These are phyloP conservation scores for Carpinus viminea DNA, from an alignment of 306 rosid genomes.

Conservation along the genomic window DNA sequence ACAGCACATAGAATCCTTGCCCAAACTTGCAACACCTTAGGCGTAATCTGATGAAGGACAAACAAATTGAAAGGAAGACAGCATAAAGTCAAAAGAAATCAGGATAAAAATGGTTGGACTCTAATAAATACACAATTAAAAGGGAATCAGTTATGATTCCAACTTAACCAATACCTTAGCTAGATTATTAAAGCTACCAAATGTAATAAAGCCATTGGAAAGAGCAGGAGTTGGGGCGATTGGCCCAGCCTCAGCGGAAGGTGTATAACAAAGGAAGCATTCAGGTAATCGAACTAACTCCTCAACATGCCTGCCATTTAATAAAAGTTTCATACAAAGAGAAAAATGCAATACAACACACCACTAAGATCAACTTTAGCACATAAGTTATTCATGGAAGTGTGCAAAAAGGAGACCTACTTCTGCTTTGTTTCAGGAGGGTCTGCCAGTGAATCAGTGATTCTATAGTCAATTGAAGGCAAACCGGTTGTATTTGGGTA, in stretches of 20 bases:
- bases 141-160: constrained; percentile 13
- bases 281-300: constrained; percentile 85
- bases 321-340: constrained; percentile 12
- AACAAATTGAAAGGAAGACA: constrained; percentile 1
- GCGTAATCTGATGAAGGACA: constrained; percentile 70
- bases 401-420: constrained; percentile 49
- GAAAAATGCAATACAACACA: constrained; percentile 7
- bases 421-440: constrained; percentile 82
- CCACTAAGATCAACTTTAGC: constrained; percentile 18
- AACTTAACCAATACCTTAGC: constrained; percentile 74
- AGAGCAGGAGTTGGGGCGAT: constrained; percentile 88
- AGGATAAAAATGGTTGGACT: constrained; percentile 6
- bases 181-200: constrained; percentile 98
- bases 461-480: constrained; percentile 93
- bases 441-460: constrained; percentile 91
- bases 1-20: constrained; percentile 87
- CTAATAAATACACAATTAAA: neutral
- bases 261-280: constrained; percentile 92
- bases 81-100: constrained; percentile 15
- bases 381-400: constrained; percentile 32
- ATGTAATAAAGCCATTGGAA: constrained; percentile 90
- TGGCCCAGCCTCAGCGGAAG: constrained; percentile 96
- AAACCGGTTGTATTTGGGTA: constrained; percentile 98
- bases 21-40: constrained; percentile 91
- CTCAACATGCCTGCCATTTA: constrained; percentile 79